phyloP scores from a whole-genome alignment of 2,329 filamentous ascomycete species.

The Ceratocystis diversiconidia region DNA sequence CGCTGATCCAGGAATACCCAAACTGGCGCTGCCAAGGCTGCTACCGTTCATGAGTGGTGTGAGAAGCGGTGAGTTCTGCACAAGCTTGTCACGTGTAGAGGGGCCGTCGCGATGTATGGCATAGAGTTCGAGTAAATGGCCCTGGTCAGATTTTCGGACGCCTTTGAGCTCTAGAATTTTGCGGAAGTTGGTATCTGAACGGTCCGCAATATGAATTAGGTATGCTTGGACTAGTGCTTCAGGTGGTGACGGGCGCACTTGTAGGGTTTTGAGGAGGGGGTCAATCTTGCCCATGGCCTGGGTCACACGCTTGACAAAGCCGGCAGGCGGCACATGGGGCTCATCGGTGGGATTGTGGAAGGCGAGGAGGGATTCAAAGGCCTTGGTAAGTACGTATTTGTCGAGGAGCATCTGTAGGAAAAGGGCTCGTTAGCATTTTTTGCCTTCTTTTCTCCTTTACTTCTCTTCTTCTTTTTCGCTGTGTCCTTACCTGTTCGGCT shows the following conservation, averaged over 20 bases:
- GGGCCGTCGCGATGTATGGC: constrained; percentile 62
- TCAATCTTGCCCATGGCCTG: constrained; percentile 76
- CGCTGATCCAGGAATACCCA: neutral
- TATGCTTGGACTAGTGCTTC: constrained; percentile 95
- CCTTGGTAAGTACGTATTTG: constrained; percentile 77
- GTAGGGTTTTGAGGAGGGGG: constrained; percentile 85
- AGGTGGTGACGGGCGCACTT: constrained; percentile 79
- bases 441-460: neutral
- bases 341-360: constrained; percentile 32
- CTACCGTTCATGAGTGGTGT: constrained; percentile 45
- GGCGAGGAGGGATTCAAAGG: constrained; percentile 56
- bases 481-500: constrained; percentile 59
- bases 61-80: constrained; percentile 55
- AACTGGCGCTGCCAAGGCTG: constrained; percentile 22
- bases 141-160: constrained; percentile 69
- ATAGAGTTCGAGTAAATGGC: constrained; percentile 75
- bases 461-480: neutral
- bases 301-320: constrained; percentile 77
- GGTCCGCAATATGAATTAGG: constrained; percentile 89
- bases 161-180: constrained; percentile 95
- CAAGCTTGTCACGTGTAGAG: constrained; percentile 50
- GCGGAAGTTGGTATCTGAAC: constrained; percentile 85
- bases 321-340: constrained; percentile 31
- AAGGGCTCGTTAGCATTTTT: constrained; percentile 20
- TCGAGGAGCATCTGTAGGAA: constrained; percentile 71